Evolutionary conservation across 164 flowering plant genomes (phyloP).

Genomic region (Umbilicus rupestris): DNA sequence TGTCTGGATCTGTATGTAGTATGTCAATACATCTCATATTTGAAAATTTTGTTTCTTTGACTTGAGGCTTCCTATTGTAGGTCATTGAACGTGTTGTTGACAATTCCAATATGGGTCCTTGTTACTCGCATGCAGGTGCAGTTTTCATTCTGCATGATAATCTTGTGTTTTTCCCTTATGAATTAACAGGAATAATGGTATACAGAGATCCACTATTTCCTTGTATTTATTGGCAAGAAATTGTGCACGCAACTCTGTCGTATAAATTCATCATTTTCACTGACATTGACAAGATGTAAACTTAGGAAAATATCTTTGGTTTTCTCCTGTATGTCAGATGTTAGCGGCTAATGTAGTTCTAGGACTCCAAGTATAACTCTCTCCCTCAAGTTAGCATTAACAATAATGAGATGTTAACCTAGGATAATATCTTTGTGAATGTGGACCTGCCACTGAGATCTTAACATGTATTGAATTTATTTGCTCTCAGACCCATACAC

Average conservation of each 20-base stretch:
- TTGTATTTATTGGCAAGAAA: background rate
- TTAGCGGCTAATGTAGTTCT: too few species aligned
- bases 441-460: background rate
- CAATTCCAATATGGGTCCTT: slow-evolving; percentile 81
- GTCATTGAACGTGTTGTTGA: slow-evolving; percentile 63
- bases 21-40: background rate
- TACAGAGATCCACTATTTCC: background rate
- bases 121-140: slow-evolving; percentile 89
- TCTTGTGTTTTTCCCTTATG: background rate
- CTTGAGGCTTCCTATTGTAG: slow-evolving; percentile 22
- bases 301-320: too few species aligned
- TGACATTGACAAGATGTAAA: too few species aligned
- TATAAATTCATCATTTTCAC: too few species aligned
- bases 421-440: background rate
- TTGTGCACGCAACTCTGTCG: background rate
- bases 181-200: background rate
- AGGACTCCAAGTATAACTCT: background rate
- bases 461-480: background rate
- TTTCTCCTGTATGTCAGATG: too few species aligned
- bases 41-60: background rate
- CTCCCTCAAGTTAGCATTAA: background rate
- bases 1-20: too few species aligned
- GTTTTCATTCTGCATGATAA: background rate
- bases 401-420: background rate
- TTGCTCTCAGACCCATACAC: slow-evolving; percentile 54